Conservation (phyloP, 129 eudicot species). For the Centrapalus pauciflorus region DNA sequence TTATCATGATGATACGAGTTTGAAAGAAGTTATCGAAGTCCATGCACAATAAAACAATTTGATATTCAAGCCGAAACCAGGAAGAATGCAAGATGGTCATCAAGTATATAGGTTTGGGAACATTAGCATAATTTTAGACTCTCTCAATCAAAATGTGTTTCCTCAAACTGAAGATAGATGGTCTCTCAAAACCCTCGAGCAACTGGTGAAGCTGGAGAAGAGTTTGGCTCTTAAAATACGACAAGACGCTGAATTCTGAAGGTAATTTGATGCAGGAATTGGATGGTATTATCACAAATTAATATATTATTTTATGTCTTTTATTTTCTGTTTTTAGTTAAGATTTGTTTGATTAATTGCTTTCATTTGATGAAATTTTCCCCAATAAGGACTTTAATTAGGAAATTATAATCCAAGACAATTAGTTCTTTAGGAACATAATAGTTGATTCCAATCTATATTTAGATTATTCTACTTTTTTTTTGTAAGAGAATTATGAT, state of each 20-base stretch:
- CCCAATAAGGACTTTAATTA: no score
- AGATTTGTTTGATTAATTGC: no score
- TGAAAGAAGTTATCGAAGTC: conserved; percentile 54
- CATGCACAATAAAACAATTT: conserved; percentile 56
- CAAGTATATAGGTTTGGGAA: conserved; percentile 71
- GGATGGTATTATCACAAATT: no score
- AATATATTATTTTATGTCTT: no score
- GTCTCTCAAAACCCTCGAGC: conserved; percentile 56
- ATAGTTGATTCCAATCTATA: no score
- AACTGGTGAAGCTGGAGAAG: conserved; percentile 50
- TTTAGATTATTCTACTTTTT: no score
- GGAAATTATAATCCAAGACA: no score
- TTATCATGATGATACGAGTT: conserved; percentile 46
- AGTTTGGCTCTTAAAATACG: conserved; percentile 28
- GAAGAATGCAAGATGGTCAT: conserved; percentile 43
- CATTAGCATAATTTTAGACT: conserved; percentile 49
- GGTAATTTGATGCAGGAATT: no score
- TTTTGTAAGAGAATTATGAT: no score
- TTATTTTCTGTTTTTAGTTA: no score
- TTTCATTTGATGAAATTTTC: no score
- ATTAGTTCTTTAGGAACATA: no score
- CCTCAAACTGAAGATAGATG: conserved; percentile 53
- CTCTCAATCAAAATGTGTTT: conserved; percentile 54
- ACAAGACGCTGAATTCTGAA: conserved; percentile 32
- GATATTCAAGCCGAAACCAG: conserved; percentile 60